Conservation (phyloP, 2,329 filamentous ascomycete species). For the Fusarium coicis region DNA sequence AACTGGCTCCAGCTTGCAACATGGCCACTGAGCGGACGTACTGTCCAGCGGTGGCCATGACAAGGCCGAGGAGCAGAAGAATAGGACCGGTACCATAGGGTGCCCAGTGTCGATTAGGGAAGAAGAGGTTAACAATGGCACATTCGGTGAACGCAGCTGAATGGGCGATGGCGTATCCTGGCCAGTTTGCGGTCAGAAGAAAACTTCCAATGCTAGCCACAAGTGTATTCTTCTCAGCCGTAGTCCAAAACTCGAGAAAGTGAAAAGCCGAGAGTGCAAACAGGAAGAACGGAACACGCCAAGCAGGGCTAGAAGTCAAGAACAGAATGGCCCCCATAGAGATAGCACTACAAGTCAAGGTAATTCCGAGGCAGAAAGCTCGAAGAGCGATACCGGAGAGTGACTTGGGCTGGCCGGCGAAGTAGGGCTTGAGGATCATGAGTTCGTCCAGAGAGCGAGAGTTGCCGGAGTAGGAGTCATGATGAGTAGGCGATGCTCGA, state of each 20-base stretch:
- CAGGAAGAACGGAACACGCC: slow-evolving; percentile 75
- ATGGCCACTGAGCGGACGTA: slow-evolving; percentile 83
- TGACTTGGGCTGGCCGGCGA: slow-evolving; percentile 63
- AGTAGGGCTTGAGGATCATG: slow-evolving; percentile 48
- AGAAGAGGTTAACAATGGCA: slow-evolving; percentile 66
- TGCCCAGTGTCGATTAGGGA: slow-evolving; percentile 61
- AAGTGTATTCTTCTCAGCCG: slow-evolving; percentile 83
- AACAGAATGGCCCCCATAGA: slow-evolving; percentile 48
- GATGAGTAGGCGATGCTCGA: slow-evolving; percentile 11
- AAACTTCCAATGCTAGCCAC: slow-evolving; percentile 80
- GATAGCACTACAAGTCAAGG: slow-evolving; percentile 52
- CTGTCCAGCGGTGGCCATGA: slow-evolving; percentile 77
- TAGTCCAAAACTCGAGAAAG: slow-evolving; percentile 96
- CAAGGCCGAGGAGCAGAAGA: slow-evolving; percentile 67
- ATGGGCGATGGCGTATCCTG: slow-evolving; percentile 86
- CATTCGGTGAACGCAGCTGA: slow-evolving; percentile 79
- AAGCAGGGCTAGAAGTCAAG: slow-evolving; percentile 59
- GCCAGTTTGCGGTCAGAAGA: slow-evolving; percentile 86
- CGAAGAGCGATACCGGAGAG: slow-evolving; percentile 69
- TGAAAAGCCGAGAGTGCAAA: slow-evolving; percentile 82
- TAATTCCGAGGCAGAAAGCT: slow-evolving; percentile 64
- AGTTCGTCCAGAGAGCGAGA: slow-evolving; percentile 44
- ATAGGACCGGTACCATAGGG: slow-evolving; percentile 56
- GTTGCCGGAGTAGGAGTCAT: slow-evolving; percentile 30
- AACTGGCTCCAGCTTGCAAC: slow-evolving; percentile 87